A percentile compares a stretch with the other conserved stretches of the same genome.
These are phyloP conservation scores for Backusella australiensis DNA, from an alignment of 192 early-diverging fungal species.

Conservation along the genomic window DNA sequence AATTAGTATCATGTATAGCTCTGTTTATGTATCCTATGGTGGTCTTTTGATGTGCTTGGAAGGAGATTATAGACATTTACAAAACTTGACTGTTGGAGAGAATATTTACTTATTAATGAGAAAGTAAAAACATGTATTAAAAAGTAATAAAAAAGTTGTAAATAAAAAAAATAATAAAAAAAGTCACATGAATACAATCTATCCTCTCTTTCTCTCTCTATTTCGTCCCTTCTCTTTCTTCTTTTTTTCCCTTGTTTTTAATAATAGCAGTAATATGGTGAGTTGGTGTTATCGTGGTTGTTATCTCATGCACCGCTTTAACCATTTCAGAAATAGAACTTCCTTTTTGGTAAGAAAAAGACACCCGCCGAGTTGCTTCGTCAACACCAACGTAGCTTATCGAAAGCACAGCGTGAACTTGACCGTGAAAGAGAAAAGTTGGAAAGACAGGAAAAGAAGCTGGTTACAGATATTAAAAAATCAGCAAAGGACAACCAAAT, in stretches of 20 bases:
- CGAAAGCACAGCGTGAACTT: conserved; percentile 86
- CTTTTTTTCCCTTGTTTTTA: not conserved
- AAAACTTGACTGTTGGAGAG: conserved; percentile 84
- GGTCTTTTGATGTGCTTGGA: conserved; percentile 89
- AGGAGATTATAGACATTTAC: conserved; percentile 80
- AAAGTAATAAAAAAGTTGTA: not conserved
- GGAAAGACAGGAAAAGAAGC: conserved; percentile 94
- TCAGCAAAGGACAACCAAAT: conserved; percentile 89
- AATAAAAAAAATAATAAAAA: not conserved
- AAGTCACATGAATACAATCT: not conserved
- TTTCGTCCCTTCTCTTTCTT: not conserved
- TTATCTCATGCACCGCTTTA: not conserved
- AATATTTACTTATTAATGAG: conserved; percentile 90
- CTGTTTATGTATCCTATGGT: conserved; percentile 89
- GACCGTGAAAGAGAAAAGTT: conserved; percentile 88
- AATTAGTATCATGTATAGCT: conserved; percentile 39
- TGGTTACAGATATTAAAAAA: conserved; percentile 91
- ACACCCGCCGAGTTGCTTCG: conserved; percentile 92
- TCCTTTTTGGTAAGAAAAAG: conserved; percentile 74
- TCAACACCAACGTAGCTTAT: conserved; percentile 85
- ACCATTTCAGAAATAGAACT: conserved; percentile 42
- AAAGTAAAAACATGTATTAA: conserved; percentile 40
- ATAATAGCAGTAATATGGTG: too few relatives aligned
- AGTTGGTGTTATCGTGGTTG: not conserved
- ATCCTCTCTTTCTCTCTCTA: not conserved